Evolutionary conservation across 2,329 filamentous ascomycete species (phyloP), one percentile per base, ranked within the genome.

Genomic region (Fusarium transvaalense): DNA sequence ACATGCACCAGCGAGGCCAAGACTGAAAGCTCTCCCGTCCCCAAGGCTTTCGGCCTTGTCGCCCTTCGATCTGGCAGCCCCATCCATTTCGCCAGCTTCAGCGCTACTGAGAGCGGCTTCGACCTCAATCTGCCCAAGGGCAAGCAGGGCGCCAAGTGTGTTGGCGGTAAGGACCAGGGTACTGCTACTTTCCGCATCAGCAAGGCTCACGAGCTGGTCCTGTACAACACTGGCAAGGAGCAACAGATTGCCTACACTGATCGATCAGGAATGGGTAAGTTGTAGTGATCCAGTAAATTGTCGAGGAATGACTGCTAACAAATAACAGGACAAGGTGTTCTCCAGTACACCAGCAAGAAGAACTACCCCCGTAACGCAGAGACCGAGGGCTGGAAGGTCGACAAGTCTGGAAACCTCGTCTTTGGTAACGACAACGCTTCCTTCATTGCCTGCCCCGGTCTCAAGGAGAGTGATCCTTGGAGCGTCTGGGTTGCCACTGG

Each of bases 221-320:
- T 90, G 23, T 88, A 81, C 66, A 69, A 80, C 34, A 69, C 71
- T 19, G 79, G 76, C 6, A 78, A 74, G 35, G 76, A 78, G 15
- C 56, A 60, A 15, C 87, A 89, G 79, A 76, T 83, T 70, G 60
- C 86, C 56, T 89, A 75, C 65, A 83, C 82, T 35, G 86, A 89
- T 76, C 84, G 84, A 42, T 88, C 85, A 27, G 86, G 85, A 72
- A 88, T 88, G 85, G 86, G 85, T 83, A 82, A 41, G 82, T 68
- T 12, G 13, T 3, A 4, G 10, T 2, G 12, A 0, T 8, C 10
- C 1, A 14, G 4, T 7, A 0, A 9, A 5, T 13, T 17, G 10
- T 3, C 10, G 2, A 21, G 6, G 8, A 7, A 35, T 21, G 3
- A 21, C 15, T 9, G 13, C 19, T 55, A 32, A 51, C 8, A 12